Conservation (phyloP, 805 yeast species). For the Kodamaea fukazawae region DNA sequence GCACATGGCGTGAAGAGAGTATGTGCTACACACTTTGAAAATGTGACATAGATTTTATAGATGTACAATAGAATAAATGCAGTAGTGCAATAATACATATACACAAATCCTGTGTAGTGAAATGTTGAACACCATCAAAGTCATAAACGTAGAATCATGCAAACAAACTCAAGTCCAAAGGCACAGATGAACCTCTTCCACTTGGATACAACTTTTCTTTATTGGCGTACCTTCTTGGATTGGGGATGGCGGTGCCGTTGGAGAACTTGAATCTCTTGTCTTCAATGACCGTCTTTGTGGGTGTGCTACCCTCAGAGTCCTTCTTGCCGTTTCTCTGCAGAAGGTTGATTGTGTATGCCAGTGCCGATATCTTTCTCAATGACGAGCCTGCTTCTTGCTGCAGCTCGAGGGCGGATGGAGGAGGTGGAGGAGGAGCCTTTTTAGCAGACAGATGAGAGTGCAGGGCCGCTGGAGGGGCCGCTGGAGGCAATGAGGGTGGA, state of each 20-base stretch:
- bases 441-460: constrained; percentile 13
- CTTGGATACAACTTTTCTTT: constrained; percentile 81
- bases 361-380: constrained; percentile 59
- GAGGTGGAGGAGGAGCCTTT: constrained; percentile 36
- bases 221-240: constrained; percentile 72
- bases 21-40: no score
- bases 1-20: no score
- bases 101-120: no score
- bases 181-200: constrained; percentile 92
- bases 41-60: no score
- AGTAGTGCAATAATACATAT: not conserved
- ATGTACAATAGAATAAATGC: not conserved
- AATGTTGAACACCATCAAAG: no score
- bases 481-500: constrained; percentile 12
- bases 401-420: constrained; percentile 32
- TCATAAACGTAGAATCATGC: not conserved
- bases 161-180: constrained; percentile 54
- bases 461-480: constrained; percentile 11
- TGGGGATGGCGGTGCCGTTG: constrained; percentile 70
- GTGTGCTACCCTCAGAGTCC: constrained; percentile 10
- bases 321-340: constrained; percentile 20
- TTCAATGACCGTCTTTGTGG: constrained; percentile 50
- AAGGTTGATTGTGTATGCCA: constrained; percentile 61
- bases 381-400: constrained; percentile 49
- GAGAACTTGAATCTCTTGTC: constrained; percentile 68